Conservation (phyloP, 2,329 filamentous ascomycete species). For the Nothophaeocryptopus gaeumannii region DNA sequence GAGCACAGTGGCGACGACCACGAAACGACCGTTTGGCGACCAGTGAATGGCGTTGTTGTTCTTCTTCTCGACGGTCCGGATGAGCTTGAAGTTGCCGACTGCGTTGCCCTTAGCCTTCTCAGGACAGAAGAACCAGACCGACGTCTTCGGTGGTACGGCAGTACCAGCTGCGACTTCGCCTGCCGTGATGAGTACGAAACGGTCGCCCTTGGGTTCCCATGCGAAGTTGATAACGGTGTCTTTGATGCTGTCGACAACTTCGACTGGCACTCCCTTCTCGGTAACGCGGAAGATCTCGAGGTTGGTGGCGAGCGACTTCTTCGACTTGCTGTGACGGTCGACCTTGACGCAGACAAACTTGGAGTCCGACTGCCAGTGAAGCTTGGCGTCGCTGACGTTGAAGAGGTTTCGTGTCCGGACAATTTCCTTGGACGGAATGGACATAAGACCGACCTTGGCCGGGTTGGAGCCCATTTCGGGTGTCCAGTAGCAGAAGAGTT, state of each 20-base stretch:
- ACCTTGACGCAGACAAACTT: conserved; percentile 98
- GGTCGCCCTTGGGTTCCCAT: conserved; percentile 97
- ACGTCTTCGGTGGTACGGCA: conserved; percentile 87
- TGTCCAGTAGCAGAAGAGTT: conserved; percentile 97
- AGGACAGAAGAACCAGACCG: conserved; percentile 93
- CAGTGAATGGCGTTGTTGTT: conserved; percentile 99
- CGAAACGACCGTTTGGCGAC: conserved; percentile 93
- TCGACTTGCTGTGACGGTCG: conserved; percentile 96
- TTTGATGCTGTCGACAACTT: conserved; percentile 96
- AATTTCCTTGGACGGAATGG: conserved; percentile 88
- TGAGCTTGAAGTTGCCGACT: conserved; percentile 92
- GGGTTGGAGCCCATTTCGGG: conserved; percentile 97
- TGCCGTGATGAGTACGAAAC: conserved; percentile 95
- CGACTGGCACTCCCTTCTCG: conserved; percentile 97
- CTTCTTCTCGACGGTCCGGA: conserved; percentile 96
- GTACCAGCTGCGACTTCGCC: conserved; percentile 75
- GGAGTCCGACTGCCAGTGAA: conserved; percentile 97
- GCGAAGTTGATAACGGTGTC: conserved; percentile 99
- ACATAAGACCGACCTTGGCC: conserved; percentile 95
- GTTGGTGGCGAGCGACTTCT: conserved; percentile 95
- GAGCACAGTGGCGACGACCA: conserved; percentile 87
- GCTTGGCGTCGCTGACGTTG: conserved; percentile 94
- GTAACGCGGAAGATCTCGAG: conserved; percentile 96
- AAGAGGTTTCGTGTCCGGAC: conserved; percentile 94
- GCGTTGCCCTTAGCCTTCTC: conserved; percentile 83